Base-by-base conservation (phyloP, 345 rosid genomes). In the Leavenworthia alabamica region DNA sequence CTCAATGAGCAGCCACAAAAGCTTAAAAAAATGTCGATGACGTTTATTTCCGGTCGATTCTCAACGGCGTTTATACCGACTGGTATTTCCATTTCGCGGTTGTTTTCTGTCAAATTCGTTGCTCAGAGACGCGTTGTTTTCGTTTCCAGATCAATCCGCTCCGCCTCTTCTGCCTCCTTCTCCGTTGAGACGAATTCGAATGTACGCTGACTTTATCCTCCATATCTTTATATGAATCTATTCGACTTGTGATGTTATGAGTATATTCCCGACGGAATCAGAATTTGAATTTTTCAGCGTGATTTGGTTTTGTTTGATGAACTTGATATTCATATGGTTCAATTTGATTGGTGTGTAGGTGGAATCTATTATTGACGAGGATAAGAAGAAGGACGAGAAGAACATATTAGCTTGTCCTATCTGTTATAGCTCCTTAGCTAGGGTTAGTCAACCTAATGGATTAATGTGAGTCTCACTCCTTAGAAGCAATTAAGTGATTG, bases 341-440 rank as follows among this genome's bases (percentile, higher is more conserved):
- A 23, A 27, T 45, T 11, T 27, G 22, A 12, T 50, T 28, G 11
- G 10, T 20, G 28, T 47, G 60, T 12, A 64, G 54, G 37, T 60
- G 81, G 86, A 76, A 20, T 17, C 78, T 73, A 80, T 61, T 8
- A 73, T 75, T 15, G 74, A 66, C 61, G 72, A 79, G 33, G 75
- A 47, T 15, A 57, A 53, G 13, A 62, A 52, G 47, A 33, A 22
- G 4, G 66, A 45, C 42, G 69, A 41, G 20, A 43, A 53, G 23
- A 64, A 58, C 44, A 49, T 76, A 23, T 71, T 91, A 63, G 96
- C 96, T 46, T 91, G 96, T 74, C 98, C 98, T 19, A 75, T 91
- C 19, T 88, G 98, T 75, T 88, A 79, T 50, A 40, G 60, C 62
- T 83, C 78, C 4, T 67, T 91, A 3, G 67, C 72, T 8, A 22